Evolutionary conservation across 139 green algal genomes (phyloP), one percentile per base, ranked within the genome.

Genomic region (Chlorella sorokiniana): DNA sequence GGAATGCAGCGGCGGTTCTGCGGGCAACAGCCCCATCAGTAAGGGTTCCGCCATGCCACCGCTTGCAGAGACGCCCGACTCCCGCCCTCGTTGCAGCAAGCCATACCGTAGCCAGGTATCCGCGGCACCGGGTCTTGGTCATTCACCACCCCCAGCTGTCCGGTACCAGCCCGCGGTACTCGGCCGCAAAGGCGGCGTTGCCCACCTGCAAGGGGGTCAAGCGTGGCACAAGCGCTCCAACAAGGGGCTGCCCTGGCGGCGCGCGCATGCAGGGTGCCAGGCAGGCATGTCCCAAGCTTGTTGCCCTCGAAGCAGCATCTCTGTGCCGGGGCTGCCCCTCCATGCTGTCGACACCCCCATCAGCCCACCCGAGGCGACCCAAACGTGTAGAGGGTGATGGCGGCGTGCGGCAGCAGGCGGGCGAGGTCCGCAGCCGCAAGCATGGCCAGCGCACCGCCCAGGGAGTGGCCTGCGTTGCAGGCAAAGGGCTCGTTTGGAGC

Each of bases 341-440:
- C 23, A 42, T 4, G 7, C 33, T n/a, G n/a, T n/a, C n/a, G n/a
- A 48, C 1, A 48, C 27, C 41, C 40, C 8, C n/a, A 14, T n/a
- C 59, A n/a, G 41, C 91, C 88, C 31, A 95, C 89, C 14, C 92
- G 85, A 10, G 93, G 93, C 3, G 85, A 65, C 0, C 93, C 93
- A 82, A 93, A 96, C 0, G 92, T 96, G 54, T 86, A 90, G 27
- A 89, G 42, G 0, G n/a, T 35, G 0, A 89, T 35, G 23, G 79
- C 63, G 3, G 77, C 63, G 10, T 48, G 3, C 2, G 75, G 75
- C 59, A 56, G 61, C 5, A 38, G 38, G 1, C 44, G 59, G 29
- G 29, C 16, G 29, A 81, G 40, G 35, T 70, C 62, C 16, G 35
- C 41, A 10, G 75, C 75, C 0, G 75, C 75, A n/a, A 81, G 62